Base-by-base conservation (phyloP, 148 eudicot species). In the Drosera capensis region DNA sequence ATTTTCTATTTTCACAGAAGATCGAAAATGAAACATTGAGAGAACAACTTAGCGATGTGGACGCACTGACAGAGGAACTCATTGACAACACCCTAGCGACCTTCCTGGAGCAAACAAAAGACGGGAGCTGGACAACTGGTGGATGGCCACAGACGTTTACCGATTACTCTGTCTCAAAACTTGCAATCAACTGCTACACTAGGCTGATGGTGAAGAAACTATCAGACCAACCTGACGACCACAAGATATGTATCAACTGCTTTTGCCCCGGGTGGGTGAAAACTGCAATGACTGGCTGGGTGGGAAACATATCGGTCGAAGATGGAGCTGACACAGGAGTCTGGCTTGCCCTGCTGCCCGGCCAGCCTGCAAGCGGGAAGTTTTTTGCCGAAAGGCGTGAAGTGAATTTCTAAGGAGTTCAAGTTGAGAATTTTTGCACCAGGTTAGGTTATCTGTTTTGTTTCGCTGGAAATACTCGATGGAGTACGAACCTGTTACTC, bases 251-350 rank as follows among this genome's bases (percentile, higher is more conserved):
- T 20, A 59, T 90, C 36, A 90, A 90, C 46, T 78, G 99, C 52
- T 90, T 69, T 48, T 90, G 99, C 43, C 99, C 95, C 2, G 99
- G 99, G 5, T 84, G 85, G 88, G 99, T 90, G 25, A 90, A 81
- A 58, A 90, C 99, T 9, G 93, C 87, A 26, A 75, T 90, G 92
- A 88, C 97, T 24, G 87, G 79, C 55, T 88, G 97, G 97, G 75
- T 68, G 5, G 97, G 94, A 22, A 73, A 78, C 49, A 68, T 63
- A 19, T 62, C 82, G 6, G 87, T 80, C 12, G 94, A 83, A 59
- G 86, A 80, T 26, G 97, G 79, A 4, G 97, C 97, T 51, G 94
- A 88, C 34, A 88, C 97, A 6, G 94, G 84, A 3, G 94, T 88
- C 25, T 88, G 97, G 97, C 94, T 88, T 48, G 80, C 94, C 22